phyloP scores from a whole-genome alignment of 495 filamentous ascomycete genomes.

The Aspergillus haitiensis region DNA sequence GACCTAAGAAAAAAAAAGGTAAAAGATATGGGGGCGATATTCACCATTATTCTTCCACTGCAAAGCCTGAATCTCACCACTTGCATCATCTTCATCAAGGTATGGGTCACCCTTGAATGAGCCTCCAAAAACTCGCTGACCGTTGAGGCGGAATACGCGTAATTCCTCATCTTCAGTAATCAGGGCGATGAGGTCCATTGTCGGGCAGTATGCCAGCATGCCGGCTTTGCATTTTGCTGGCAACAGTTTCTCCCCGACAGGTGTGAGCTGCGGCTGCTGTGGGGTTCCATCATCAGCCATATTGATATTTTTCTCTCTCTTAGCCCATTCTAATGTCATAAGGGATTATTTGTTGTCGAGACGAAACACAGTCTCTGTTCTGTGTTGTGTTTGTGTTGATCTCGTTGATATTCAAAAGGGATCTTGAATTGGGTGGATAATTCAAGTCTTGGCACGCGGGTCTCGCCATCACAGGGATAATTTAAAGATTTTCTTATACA shows the following conservation, averaged over 20 bases:
- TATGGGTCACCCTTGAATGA: conserved; percentile 50
- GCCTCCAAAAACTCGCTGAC: conserved; percentile 65
- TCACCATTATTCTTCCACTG: conserved; percentile 81
- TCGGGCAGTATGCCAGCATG: conserved; percentile 72
- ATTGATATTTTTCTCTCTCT: conserved; percentile 4
- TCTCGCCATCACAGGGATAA: conserved; percentile 9
- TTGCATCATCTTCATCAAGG: conserved; percentile 49
- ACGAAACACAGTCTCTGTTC: neutral
- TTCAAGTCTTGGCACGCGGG: conserved; percentile 38
- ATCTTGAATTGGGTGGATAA: conserved; percentile 23
- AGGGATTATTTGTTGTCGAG: neutral
- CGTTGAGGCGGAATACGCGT: conserved; percentile 66
- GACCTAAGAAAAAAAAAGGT: neutral
- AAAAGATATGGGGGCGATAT: conserved; percentile 13
- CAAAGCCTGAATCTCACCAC: conserved; percentile 55
- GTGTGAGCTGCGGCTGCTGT: conserved; percentile 36
- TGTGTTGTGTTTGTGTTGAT: conserved; percentile 11
- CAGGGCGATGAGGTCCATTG: conserved; percentile 75
- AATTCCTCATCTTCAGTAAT: conserved; percentile 65
- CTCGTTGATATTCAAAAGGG: conserved; percentile 17
- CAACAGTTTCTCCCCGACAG: conserved; percentile 58
- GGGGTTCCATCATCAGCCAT: conserved; percentile 33
- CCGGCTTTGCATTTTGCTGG: conserved; percentile 54
- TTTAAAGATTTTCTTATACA: neutral
- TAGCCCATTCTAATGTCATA: conserved; percentile 21